A percentile compares a stretch with the other conserved stretches of the same genome.
Evolutionary conservation across 495 filamentous ascomycete species (phyloP).

Genomic region (Penicillium simplicissimum): DNA sequence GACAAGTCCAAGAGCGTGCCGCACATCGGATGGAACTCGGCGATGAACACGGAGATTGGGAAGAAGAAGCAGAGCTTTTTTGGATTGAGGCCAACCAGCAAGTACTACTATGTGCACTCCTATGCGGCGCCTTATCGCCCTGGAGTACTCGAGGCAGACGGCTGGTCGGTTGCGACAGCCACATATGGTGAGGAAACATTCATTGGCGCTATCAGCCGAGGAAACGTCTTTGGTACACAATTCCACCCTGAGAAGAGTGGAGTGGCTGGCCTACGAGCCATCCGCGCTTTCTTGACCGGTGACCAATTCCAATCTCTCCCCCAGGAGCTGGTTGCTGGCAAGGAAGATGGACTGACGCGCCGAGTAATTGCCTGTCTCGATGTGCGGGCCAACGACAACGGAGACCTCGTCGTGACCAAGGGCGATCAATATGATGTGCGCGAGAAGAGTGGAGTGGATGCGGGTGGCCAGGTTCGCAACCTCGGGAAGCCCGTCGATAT

Average conservation of each 20-base stretch:
- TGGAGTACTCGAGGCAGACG: constrained; percentile 70
- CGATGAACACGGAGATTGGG: constrained; percentile 54
- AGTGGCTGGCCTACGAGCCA: constrained; percentile 75
- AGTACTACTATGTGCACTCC: constrained; percentile 98
- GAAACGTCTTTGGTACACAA: constrained; percentile 86
- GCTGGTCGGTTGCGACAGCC: constrained; percentile 86
- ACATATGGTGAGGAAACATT: constrained; percentile 88
- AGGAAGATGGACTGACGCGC: constrained; percentile 72
- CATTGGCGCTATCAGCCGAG: constrained; percentile 83
- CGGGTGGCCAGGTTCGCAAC: constrained; percentile 80
- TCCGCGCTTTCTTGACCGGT: constrained; percentile 83
- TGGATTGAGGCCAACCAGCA: constrained; percentile 73
- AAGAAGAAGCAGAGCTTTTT: constrained; percentile 61
- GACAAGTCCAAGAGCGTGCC: constrained; percentile 82
- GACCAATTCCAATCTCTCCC: constrained; percentile 48
- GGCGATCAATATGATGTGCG: constrained; percentile 99
- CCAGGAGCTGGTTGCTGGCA: constrained; percentile 22
- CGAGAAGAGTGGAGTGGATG: constrained; percentile 65
- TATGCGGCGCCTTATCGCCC: constrained; percentile 79
- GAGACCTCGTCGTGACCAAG: constrained; percentile 96
- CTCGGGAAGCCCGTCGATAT: constrained; percentile 95
- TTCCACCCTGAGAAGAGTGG: constrained; percentile 99
- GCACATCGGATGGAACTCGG: constrained; percentile 98
- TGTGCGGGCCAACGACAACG: constrained; percentile 92
- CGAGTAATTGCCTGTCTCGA: constrained; percentile 95